phyloP scores from a whole-genome alignment of 2,329 filamentous ascomycete species.

The Pseudogymnoascus sp. region DNA sequence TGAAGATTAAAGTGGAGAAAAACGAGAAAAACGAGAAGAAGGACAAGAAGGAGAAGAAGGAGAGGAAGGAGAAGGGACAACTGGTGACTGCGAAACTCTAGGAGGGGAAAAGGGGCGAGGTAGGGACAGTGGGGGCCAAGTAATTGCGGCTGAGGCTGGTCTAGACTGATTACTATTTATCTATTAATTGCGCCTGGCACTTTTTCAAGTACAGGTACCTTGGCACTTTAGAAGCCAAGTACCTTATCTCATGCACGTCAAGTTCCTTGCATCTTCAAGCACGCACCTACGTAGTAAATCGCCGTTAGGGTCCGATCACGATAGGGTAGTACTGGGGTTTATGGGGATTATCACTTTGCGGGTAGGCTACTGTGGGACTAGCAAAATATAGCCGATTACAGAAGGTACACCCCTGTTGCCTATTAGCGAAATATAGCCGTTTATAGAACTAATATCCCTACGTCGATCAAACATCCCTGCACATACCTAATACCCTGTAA shows the following conservation, averaged over 20 bases:
- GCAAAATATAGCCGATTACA: too few relatives aligned
- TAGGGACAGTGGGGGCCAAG: too few relatives aligned
- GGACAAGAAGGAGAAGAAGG: neutral
- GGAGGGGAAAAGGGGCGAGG: neutral
- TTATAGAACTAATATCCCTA: neutral
- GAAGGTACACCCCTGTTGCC: too few relatives aligned
- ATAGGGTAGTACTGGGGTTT: too few relatives aligned
- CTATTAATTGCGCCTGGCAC: neutral
- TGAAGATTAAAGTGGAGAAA: constrained; percentile 21
- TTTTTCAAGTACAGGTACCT: neutral
- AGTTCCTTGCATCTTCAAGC: neutral
- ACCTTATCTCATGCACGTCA: neutral
- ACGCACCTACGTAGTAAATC: neutral
- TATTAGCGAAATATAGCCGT: neutral
- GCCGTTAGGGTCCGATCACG: neutral
- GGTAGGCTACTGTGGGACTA: too few relatives aligned
- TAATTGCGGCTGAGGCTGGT: neutral
- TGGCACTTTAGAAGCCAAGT: neutral
- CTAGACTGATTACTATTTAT: neutral
- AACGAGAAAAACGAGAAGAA: neutral
- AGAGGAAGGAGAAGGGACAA: too few relatives aligned
- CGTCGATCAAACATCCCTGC: neutral
- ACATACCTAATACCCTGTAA: too few relatives aligned
- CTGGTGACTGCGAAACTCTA: neutral
- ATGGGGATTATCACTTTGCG: too few relatives aligned